Percentiles rank a stretch among this genome's conserved stretches.
Evolutionary conservation across 768 basidiomycete genomes (phyloP).

Genomic region (Astraeus odoratus): DNA sequence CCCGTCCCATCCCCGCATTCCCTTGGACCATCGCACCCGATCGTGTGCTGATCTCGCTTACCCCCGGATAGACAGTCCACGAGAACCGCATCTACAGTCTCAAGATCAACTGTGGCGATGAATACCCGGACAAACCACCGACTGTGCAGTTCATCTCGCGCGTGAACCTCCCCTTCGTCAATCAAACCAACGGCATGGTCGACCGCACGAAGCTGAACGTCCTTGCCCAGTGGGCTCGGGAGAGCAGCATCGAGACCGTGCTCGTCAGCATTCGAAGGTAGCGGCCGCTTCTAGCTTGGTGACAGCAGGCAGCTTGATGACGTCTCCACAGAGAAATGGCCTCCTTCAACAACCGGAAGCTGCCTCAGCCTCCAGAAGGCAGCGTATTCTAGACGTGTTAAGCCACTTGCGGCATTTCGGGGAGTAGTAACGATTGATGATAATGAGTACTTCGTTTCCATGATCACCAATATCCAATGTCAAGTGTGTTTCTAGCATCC

Average conservation of each 20-base stretch:
- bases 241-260: constrained; percentile 77
- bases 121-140: constrained; percentile 76
- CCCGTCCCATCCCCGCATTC: constrained; percentile 2
- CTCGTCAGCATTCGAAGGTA: constrained; percentile 92
- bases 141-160: constrained; percentile 78
- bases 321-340: constrained; percentile 78
- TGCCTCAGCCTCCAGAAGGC: constrained; percentile 92
- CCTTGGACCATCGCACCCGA: constrained; percentile 1
- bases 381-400: constrained; percentile 44
- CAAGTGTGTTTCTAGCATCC: constrained; percentile 1
- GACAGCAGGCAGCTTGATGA: constrained; percentile 4
- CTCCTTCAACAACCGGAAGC: constrained; percentile 82
- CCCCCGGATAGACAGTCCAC: constrained; percentile 75
- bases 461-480: constrained; percentile 1
- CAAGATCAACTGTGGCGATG: constrained; percentile 75
- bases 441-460: background rate
- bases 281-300: background rate
- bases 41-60: constrained; percentile 10
- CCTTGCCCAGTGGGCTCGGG: constrained; percentile 68
- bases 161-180: constrained; percentile 93
- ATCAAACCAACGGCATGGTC: constrained; percentile 66
- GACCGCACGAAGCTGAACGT: constrained; percentile 66
- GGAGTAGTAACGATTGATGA: background rate
- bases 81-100: constrained; percentile 98
- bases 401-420: background rate